Conservation (phyloP, 768 basidiomycete species). For the Mycena albidolilacea region DNA sequence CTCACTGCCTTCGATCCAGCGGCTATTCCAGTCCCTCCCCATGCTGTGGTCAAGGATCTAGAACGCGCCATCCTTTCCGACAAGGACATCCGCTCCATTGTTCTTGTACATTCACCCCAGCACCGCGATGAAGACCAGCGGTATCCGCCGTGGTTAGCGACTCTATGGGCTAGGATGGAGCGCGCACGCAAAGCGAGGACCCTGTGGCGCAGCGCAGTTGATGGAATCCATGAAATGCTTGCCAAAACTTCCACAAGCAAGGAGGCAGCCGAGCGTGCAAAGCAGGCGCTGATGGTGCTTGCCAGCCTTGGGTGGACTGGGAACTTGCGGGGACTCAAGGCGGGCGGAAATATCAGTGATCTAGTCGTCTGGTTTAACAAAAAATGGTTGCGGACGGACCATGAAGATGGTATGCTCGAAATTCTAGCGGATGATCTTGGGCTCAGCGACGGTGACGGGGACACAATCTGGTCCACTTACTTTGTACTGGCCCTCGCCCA, state of each 20-base stretch:
- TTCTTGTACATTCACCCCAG: too few species aligned
- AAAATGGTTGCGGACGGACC: constrained; percentile 26
- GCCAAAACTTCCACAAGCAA: background rate
- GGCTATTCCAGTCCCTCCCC: too few species aligned
- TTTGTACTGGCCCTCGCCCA: constrained; percentile 1
- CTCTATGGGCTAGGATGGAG: too few species aligned
- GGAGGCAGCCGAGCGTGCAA: background rate
- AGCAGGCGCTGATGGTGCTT: constrained; percentile 4
- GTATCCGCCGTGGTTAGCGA: too few species aligned
- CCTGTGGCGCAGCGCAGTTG: too few species aligned
- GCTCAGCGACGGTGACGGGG: background rate
- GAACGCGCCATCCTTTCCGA: too few species aligned
- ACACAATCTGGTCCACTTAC: constrained; percentile 9
- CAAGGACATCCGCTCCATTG: too few species aligned
- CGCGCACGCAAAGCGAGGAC: too few species aligned
- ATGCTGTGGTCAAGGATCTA: too few species aligned
- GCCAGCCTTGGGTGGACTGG: constrained; percentile 16
- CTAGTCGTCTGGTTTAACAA: constrained; percentile 27
- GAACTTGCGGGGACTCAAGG: constrained; percentile 5
- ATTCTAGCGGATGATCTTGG: constrained; percentile 6
- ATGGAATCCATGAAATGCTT: too few species aligned
- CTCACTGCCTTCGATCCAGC: too few species aligned
- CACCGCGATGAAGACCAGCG: too few species aligned
- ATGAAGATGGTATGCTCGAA: constrained; percentile 31
- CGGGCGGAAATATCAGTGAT: background rate